Base-by-base conservation (phyloP, 345 rosid genomes). In the Trapa bicornis region DNA sequence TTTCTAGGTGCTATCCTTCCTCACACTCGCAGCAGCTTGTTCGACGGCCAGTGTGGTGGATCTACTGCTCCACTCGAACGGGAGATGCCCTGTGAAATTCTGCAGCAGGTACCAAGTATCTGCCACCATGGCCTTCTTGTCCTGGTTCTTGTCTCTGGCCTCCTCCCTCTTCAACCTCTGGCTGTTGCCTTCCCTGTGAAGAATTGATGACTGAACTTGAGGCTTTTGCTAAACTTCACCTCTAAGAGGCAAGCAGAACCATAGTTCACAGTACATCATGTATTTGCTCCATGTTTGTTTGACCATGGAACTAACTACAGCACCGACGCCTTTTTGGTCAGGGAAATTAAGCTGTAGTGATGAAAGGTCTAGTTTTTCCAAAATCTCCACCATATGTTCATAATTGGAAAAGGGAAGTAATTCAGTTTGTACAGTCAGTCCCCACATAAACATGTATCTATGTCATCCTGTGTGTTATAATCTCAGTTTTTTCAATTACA, bases 141-240 rank as follows among this genome's bases (percentile, higher is more conserved):
- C 87, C 38, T 89, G 98, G 96, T 80, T 89, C 71, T 73, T 86
- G 68, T 85, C 93, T 32, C 72, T 83, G 57, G 85, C 96, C 72
- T 92, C 96, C 1, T 79, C 87, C 16, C 92, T 89, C 68, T 87
- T 87, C 82, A 92, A 87, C 73, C 89, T 89, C 54, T 92, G 96
- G 96, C 54, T 85, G 71, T 84, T 92, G 35, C 91, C 91, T 0
- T 84, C 93, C 33, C 80, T 86, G 73, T 92, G 78, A 84, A 71
- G 52, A 52, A 58, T 11, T 58, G 38, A 33, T 32, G 0, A 58
- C 33, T 3, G 6, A 58, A 35, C 32, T 5, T 29, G 4, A 58
- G 15, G 16, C 14, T 35, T 11, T 8, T 2, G 3, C 63, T 16
- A 32, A 35, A 32, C 37, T 35, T 58, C 63, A 2, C 63, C 63